Percentiles rank a stretch among this genome's conserved stretches.
Evolutionary conservation across 352 stramenopile species (phyloP).

Genomic region (Blastocystis sp.): DNA sequence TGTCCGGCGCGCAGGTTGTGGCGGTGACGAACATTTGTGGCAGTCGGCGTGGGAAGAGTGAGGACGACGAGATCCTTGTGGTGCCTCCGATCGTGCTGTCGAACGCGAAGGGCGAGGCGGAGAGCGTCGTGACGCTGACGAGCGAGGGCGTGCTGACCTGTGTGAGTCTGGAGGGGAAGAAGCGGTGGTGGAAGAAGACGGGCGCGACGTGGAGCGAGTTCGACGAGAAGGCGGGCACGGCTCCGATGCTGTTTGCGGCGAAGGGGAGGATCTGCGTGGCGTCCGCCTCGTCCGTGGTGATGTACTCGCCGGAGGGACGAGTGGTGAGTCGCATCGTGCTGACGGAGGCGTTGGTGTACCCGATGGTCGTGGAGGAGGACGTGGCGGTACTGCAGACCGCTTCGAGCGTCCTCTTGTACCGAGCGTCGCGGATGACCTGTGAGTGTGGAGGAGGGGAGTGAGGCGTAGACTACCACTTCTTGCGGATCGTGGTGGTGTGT

Average conservation of each 20-base stretch:
- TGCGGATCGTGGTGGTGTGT: neutral
- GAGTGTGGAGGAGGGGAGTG: neutral
- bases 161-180: neutral
- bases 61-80: conserved; percentile 23
- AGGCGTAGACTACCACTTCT: neutral
- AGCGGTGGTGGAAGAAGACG: neutral
- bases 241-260: neutral
- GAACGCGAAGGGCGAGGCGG: neutral
- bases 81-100: neutral
- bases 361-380: neutral
- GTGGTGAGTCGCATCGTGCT: neutral
- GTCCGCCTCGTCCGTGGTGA: neutral
- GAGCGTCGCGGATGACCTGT: neutral
- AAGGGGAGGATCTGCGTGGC: conserved; percentile 1
- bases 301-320: neutral
- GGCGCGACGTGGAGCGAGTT: conserved; percentile 6
- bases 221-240: neutral
- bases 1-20: neutral
- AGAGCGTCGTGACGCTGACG: conserved; percentile 18
- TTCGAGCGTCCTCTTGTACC: neutral
- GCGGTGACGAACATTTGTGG: neutral
- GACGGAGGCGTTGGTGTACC: conserved; percentile 19
- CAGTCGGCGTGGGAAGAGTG: neutral
- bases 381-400: neutral
- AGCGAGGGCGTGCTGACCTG: neutral